A percentile compares a stretch with the other conserved stretches of the same genome.
phyloP scores from a whole-genome alignment of 2,329 filamentous ascomycete species.

The Helotiales sp. region DNA sequence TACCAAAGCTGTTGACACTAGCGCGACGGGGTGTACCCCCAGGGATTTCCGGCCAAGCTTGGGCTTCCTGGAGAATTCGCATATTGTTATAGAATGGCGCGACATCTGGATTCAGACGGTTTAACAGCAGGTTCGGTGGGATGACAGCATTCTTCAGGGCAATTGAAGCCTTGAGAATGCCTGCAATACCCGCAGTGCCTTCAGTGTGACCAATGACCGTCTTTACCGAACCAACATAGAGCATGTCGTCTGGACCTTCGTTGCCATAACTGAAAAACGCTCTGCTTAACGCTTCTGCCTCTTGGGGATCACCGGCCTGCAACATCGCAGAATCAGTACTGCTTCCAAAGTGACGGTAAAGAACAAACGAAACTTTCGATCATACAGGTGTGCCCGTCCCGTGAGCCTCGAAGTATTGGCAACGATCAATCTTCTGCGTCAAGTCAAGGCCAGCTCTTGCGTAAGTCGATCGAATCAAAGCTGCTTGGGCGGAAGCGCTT shows the following conservation, averaged over 20 bases:
- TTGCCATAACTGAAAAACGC: constrained; percentile 19
- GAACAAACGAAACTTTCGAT: background rate
- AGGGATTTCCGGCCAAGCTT: constrained; percentile 20
- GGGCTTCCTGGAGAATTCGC: background rate
- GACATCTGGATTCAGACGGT: constrained; percentile 38
- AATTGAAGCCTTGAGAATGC: constrained; percentile 32
- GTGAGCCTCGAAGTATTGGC: constrained; percentile 51
- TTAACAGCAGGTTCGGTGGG: constrained; percentile 36
- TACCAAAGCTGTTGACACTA: constrained; percentile 38
- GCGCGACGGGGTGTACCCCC: constrained; percentile 12
- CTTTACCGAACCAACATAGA: constrained; percentile 28
- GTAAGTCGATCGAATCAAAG: constrained; percentile 47
- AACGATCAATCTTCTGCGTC: constrained; percentile 37
- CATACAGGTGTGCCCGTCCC: constrained; percentile 34
- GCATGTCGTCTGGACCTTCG: background rate
- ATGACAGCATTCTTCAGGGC: constrained; percentile 32
- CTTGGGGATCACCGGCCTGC: constrained; percentile 15
- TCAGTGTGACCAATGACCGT: constrained; percentile 32
- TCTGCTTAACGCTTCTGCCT: constrained; percentile 14
- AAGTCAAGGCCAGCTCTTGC: constrained; percentile 41
- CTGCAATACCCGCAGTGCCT: constrained; percentile 34
- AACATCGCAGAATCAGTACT: too few relatives aligned
- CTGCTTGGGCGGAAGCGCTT: constrained; percentile 44
- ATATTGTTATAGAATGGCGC: constrained; percentile 14
- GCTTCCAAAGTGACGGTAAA: background rate